phyloP scores from a whole-genome alignment of 169 alveolate species.

The Sarcocystis neurona region DNA sequence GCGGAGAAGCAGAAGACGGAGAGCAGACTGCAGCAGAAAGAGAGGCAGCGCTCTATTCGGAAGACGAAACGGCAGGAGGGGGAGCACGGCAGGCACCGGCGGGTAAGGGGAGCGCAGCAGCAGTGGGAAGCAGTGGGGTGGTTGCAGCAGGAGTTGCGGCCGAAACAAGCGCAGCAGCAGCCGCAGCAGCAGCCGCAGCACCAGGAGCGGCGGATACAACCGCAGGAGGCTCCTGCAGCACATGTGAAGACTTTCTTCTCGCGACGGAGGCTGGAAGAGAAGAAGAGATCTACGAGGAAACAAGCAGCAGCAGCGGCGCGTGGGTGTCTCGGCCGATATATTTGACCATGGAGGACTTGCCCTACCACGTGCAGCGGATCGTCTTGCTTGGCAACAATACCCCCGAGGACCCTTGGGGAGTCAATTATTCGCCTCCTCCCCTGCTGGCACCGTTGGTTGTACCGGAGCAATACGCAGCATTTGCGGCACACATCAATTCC shows the following conservation, averaged over 20 bases:
- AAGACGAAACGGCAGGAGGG: no score
- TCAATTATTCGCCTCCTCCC: constrained; percentile 63
- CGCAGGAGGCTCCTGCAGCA: neutral
- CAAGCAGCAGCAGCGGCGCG: constrained; percentile 12
- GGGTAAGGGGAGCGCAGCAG: no score
- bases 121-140: no score
- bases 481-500: constrained; percentile 61
- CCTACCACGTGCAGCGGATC: constrained; percentile 65
- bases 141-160: no score
- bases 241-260: neutral
- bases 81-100: no score
- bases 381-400: constrained; percentile 57
- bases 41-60: no score
- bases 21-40: no score
- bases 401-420: constrained; percentile 63
- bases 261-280: neutral
- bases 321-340: constrained; percentile 32
- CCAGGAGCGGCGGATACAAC: neutral
- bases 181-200: neutral
- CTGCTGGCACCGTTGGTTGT: constrained; percentile 41
- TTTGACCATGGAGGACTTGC: constrained; percentile 64
- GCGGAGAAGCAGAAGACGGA: no score
- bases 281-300: neutral
- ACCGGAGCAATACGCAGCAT: constrained; percentile 61
- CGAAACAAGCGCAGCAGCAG: neutral